These are phyloP conservation scores for Coemansia sp. DNA, from an alignment of 192 early-diverging fungal genomes.

Conservation along the genomic window DNA sequence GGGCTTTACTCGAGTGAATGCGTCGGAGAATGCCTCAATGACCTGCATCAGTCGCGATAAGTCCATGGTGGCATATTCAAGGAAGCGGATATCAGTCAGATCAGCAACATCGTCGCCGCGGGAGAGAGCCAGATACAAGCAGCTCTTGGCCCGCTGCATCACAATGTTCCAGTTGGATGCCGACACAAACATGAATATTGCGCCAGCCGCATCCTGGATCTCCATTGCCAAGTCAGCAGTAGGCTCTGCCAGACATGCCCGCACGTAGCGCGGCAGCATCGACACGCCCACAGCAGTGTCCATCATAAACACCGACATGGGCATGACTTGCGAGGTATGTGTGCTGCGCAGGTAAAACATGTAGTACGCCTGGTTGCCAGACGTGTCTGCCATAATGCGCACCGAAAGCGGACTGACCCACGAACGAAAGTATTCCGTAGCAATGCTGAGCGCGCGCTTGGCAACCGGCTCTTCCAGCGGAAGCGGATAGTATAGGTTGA, in stretches of 20 bases:
- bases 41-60: constrained; percentile 66
- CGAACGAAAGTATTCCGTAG: constrained; percentile 47
- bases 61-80: constrained; percentile 85
- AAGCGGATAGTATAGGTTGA: constrained; percentile 38
- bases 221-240: constrained; percentile 52
- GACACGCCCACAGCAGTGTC: constrained; percentile 33
- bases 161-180: constrained; percentile 87
- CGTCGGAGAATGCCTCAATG: constrained; percentile 52
- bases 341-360: constrained; percentile 44
- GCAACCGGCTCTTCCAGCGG: constrained; percentile 53
- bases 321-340: constrained; percentile 44
- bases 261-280: constrained; percentile 49
- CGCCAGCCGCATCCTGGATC: constrained; percentile 78
- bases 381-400: constrained; percentile 40
- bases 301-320: constrained; percentile 29
- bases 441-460: constrained; percentile 48
- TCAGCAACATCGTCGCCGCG: constrained; percentile 68
- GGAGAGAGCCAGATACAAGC: constrained; percentile 62
- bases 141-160: constrained; percentile 66
- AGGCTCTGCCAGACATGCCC: constrained; percentile 56
- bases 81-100: constrained; percentile 76
- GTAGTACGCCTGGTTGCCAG: constrained; percentile 45
- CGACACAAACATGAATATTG: constrained; percentile 81
- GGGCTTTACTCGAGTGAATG: constrained; percentile 59
- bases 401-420: constrained; percentile 41